Base-by-base conservation (phyloP, 2,329 filamentous ascomycete genomes). In the Aspergillus jensenii region DNA sequence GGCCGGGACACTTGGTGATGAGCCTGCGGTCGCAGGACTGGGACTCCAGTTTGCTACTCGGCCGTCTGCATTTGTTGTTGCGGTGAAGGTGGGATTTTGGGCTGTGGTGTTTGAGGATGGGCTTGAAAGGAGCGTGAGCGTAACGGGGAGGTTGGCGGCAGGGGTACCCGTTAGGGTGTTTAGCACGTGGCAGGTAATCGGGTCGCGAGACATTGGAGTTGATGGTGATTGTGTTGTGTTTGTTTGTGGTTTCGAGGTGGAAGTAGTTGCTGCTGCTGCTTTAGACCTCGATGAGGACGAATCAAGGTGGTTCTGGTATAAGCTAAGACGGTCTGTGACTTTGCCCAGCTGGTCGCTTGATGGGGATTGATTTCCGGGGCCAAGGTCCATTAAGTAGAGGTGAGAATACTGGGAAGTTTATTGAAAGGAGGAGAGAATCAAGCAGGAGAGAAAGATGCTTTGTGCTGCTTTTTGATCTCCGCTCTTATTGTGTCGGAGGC, bases 111-210 rank as follows among this genome's bases (percentile, higher is more conserved):
- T 31, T 31, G 63, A 59, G 59, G 58, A 52, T 66, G 65, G 43
- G 12, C 47, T 17, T 60, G 78, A 75, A 66, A 97, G 77, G 51
- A 84, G 76, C 3, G 78, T 78, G 35, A 82, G 74, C 0, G 76
- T 78, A 63, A 83, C 82, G 31, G 78, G 76, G 19, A 84, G 72
- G 23, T 76, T 69, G 1, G 76, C 72, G 19, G 74, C 76, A 9
- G 78, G 75, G 9, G 76, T 77, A 48, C 77, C 76, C 47, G 76
- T 77, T 51, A 79, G 65, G 35, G 76, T 79, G 65, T 82, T 81
- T 49, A 84, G 78, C 55, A 78, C 76, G 62, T 81, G 79, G 59
- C 78, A 81, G 60, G 79, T 81, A 59, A 81, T 80, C 21, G 78
- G 78, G 58, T 79, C 76, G 65, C 74, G 75, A 59, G 73, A 68